These are phyloP conservation scores for Penicillium subrubescens DNA, from an alignment of 495 filamentous ascomycete genomes.

Conservation along the genomic window DNA sequence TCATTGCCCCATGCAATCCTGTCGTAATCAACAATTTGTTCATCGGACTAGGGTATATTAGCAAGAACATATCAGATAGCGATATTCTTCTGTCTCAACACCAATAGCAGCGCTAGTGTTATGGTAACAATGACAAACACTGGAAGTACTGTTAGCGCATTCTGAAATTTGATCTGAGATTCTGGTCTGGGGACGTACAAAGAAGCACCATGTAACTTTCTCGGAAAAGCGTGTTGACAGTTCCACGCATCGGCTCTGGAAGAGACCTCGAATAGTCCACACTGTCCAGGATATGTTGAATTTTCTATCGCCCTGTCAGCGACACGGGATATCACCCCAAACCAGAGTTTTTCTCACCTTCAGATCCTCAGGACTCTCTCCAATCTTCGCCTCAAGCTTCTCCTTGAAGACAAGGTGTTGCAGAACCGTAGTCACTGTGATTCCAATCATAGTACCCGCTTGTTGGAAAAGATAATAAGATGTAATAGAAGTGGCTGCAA, in stretches of 20 bases:
- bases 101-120: not conserved
- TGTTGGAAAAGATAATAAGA: not conserved
- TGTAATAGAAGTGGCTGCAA: not conserved
- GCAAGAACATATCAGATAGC: not conserved
- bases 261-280: not conserved
- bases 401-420: not conserved
- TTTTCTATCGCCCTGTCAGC: not conserved
- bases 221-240: not conserved
- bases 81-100: not conserved
- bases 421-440: not conserved
- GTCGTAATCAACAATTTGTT: not conserved
- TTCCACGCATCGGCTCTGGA: not conserved
- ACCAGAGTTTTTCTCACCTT: not conserved
- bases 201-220: not conserved
- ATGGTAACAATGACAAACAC: not conserved
- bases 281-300: not conserved
- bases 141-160: not conserved
- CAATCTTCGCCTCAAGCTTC: not conserved
- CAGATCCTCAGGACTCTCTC: not conserved
- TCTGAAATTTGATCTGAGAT: not conserved
- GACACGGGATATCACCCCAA: not conserved
- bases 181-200: not conserved
- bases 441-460: not conserved
- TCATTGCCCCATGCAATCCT: no score
- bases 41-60: not conserved